Evolutionary conservation across 2,329 filamentous ascomycete genomes (phyloP).

Genomic region (Pseudogymnoascus sp.): DNA sequence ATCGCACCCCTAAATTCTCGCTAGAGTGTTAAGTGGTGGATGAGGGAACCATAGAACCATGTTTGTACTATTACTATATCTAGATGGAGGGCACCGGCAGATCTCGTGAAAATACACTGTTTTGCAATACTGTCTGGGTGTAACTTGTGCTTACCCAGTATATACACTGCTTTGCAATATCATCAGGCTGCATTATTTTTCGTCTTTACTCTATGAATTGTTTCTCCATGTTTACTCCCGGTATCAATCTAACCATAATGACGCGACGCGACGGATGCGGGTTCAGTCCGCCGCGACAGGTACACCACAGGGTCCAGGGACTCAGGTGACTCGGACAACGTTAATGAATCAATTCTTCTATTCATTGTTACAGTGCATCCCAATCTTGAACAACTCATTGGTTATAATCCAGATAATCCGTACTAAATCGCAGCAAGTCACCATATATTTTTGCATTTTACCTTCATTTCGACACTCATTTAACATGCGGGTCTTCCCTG

Average conservation of each 20-base stretch:
- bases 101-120: background rate
- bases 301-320: constrained; percentile 5
- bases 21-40: constrained; percentile 22
- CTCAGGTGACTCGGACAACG: constrained; percentile 3
- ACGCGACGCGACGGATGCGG: constrained; percentile 1
- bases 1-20: constrained; percentile 47
- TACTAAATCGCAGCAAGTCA: background rate
- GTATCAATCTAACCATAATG: constrained; percentile 2
- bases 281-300: background rate
- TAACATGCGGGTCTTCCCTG: background rate
- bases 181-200: background rate
- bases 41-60: constrained; percentile 11
- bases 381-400: background rate
- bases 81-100: background rate
- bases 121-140: background rate
- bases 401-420: background rate
- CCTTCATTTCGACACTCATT: constrained; percentile 7
- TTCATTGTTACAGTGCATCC: background rate
- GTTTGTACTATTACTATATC: constrained; percentile 9
- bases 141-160: no score
- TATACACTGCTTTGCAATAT: background rate
- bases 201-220: background rate
- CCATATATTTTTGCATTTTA: background rate
- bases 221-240: background rate
- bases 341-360: background rate